Percentiles rank a stretch among this genome's conserved stretches.
phyloP scores from a whole-genome alignment of 441 rosid species.

The Brassica hybrid region DNA sequence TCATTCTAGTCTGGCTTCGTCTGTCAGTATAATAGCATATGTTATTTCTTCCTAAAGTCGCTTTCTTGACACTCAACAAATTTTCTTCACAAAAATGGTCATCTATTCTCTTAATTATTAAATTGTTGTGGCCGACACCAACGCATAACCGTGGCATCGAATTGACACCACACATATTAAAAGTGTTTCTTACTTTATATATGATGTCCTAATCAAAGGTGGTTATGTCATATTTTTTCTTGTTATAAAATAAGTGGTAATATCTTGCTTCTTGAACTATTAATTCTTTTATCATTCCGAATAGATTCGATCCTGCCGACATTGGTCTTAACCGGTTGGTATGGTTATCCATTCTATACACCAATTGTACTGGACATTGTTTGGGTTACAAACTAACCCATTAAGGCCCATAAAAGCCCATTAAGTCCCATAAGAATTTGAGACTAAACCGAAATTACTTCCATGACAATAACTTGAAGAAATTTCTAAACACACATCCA shows the following conservation, averaged over 20 bases:
- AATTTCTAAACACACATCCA: slow-evolving; percentile 27
- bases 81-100: slow-evolving; percentile 8
- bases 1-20: slow-evolving; percentile 38
- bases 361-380: not conserved
- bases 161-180: slow-evolving; percentile 25
- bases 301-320: slow-evolving; percentile 27
- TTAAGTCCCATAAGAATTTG: too few relatives aligned
- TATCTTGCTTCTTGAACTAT: not conserved
- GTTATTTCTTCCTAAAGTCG: slow-evolving; percentile 39
- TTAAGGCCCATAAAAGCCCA: slow-evolving; percentile 30
- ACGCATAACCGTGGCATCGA: slow-evolving; percentile 39
- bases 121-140: slow-evolving; percentile 42
- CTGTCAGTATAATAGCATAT: slow-evolving; percentile 40
- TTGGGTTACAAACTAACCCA: slow-evolving; percentile 4
- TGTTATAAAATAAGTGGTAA: slow-evolving; percentile 13
- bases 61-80: slow-evolving; percentile 31
- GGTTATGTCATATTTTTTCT: not conserved
- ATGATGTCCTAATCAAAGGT: slow-evolving; percentile 36
- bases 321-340: not conserved
- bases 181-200: slow-evolving; percentile 17
- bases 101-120: slow-evolving; percentile 2
- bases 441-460: not conserved
- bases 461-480: not conserved
- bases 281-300: slow-evolving; percentile 28
- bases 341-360: not conserved